Base-by-base conservation (phyloP, 495 filamentous ascomycete species). In the Aspergillus bridgeri region DNA sequence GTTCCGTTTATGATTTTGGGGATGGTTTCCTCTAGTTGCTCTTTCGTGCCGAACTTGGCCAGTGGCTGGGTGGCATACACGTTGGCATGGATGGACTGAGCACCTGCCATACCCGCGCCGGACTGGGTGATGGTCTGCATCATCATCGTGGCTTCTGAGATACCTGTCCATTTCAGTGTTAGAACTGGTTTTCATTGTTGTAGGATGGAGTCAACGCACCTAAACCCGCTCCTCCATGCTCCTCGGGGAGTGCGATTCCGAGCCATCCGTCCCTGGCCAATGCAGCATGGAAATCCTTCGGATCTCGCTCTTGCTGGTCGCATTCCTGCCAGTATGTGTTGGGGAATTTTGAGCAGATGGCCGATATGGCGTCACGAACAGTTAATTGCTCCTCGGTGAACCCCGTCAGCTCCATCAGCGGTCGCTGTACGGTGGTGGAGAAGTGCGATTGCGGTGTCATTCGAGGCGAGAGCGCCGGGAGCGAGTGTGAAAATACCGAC, bases 141-240 rank as follows among this genome's bases (percentile, higher is more conserved):
- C 87, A 92, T 90, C 83, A 91, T 89, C 2, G 88, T 90, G 6
- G 89, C 89, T 65, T 92, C 89, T 18, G 86, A 87, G 50, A 92
- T 90, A 5, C 76, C 76, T 78, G 42, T 42, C 1, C 29, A 15
- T 5, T 9, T 82, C 61, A 85, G 79, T 59, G 81, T 83, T 24
- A 5, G 19, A 22, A 5, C 22, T 15, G 11, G 11, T 7, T 29
- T 29, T 7, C 6, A 29, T 1, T 1, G 11, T 29, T 3, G 11
- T 29, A 3, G 1, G 6, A 2, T 24, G 25, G 3, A 44, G 6
- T 29, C 27, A 29, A 29, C 27, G 2, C 27, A 65, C 89, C 89
- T 43, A 94, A 71, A 7, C 88, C 87, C 18, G 86, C 78, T 5
- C 89, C 89, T 15, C 89, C 89, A 0, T 89, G 79, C 7, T 83